These are phyloP conservation scores for Prosopis cineraria DNA, from an alignment of 306 rosid species.

Conservation along the genomic window DNA sequence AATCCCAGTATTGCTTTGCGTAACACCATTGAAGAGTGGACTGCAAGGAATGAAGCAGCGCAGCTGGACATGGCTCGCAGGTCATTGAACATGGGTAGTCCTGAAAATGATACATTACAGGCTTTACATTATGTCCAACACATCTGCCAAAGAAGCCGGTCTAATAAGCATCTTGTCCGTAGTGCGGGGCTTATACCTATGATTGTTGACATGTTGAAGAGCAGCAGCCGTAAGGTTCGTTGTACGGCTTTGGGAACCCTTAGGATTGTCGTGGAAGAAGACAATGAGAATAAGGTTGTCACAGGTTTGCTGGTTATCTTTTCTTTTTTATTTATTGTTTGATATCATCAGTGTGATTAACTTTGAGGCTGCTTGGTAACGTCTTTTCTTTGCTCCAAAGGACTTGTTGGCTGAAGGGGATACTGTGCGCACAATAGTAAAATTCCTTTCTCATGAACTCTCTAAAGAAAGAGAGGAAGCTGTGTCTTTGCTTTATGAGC, in stretches of 20 bases:
- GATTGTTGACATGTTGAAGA: conserved; percentile 86
- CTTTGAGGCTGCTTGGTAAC: conserved; percentile 38
- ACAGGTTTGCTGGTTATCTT: conserved; percentile 39
- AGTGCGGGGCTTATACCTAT: conserved; percentile 83
- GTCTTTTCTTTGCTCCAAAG: conserved; percentile 53
- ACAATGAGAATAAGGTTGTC: conserved; percentile 83
- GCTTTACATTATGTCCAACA: conserved; percentile 71
- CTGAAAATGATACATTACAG: conserved; percentile 72
- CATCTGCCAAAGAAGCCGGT: conserved; percentile 69
- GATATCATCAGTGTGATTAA: conserved; percentile 20
- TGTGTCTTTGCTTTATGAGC: conserved; percentile 90
- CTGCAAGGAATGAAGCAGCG: conserved; percentile 89
- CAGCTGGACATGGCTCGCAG: conserved; percentile 93
- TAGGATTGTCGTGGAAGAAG: conserved; percentile 76
- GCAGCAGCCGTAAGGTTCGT: conserved; percentile 77
- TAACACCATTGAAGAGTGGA: conserved; percentile 99
- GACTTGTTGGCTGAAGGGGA: conserved; percentile 91
- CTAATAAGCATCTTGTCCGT: conserved; percentile 67
- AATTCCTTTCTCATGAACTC: conserved; percentile 77
- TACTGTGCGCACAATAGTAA: conserved; percentile 81
- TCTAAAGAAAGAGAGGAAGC: conserved; percentile 94
- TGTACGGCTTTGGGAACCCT: conserved; percentile 88
- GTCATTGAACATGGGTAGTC: conserved; percentile 63
- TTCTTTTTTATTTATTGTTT: conserved; percentile 32
- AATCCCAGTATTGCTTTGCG: conserved; percentile 96